Evolutionary conservation across 257 asterid species (phyloP), one percentile per base, ranked within the genome.

Genomic region (Henckelia pumila): DNA sequence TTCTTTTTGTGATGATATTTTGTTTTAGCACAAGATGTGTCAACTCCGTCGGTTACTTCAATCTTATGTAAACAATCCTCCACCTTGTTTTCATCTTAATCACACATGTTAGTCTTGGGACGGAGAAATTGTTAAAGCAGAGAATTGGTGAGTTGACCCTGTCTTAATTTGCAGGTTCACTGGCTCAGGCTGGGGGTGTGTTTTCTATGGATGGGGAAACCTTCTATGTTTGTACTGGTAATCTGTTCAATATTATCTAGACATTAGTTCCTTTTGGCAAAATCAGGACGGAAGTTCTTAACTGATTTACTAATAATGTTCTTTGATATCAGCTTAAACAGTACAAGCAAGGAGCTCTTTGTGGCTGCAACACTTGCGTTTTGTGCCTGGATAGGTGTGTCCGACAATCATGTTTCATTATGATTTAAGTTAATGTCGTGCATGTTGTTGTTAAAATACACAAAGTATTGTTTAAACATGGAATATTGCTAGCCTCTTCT

Each of bases 131-230:
- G 19, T 47, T 62, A 49, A 33, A 16, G 23, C 7, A 5, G 28
- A 17, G 56, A 70, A 58, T 30, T 11, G 20, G 29, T 9, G 59
- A 58, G 68, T 56, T 72, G 2, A 58, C 14, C 8, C n/a, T 70
- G 29, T 59, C 61, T 66, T 49, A 25, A 35, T 67, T 58, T 68
- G 82, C 87, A 93, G 99, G 99, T 93, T 93, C 82, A 77, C 88
- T 52, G 97, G 99, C 65, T 86, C 99, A 16, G 70, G 81, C 55
- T 93, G 97, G 97, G 96, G 95, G 61, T 76, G 88, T 28, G 14
- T 84, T 52, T 80, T 88, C 72, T 91, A 93, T 26, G 99, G 99
- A 81, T 93, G 96, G 97, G 99, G 99, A 59, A 93, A 93, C 78
- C 99, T 93, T 37, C 67, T 83, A 61, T 88, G 97, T 88, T 72